Conservation (phyloP, 768 basidiomycete species). For the Leccinum subgranulosum region DNA sequence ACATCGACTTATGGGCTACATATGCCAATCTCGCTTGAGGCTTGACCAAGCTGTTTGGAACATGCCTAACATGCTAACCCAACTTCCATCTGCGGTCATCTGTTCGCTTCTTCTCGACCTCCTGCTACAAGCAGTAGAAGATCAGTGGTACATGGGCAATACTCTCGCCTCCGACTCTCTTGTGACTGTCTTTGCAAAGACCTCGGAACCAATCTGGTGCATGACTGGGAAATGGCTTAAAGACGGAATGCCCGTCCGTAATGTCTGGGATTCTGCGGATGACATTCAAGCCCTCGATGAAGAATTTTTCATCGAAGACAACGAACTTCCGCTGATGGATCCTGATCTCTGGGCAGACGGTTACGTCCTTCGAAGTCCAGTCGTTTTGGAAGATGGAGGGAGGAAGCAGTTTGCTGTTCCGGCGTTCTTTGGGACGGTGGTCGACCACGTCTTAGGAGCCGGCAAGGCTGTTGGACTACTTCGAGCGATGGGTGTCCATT, state of each 20-base stretch:
- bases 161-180: conserved; percentile 51
- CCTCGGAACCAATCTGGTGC: conserved; percentile 69
- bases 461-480: conserved; percentile 79
- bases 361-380: conserved; percentile 51
- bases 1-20: conserved; percentile 28
- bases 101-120: conserved; percentile 62
- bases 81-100: conserved; percentile 47
- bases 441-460: conserved; percentile 55
- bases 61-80: conserved; percentile 37
- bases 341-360: conserved; percentile 81
- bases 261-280: conserved; percentile 25
- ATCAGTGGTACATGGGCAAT: conserved; percentile 59
- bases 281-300: conserved; percentile 44
- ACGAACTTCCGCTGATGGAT: conserved; percentile 58
- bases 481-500: conserved; percentile 44
- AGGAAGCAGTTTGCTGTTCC: conserved; percentile 42
- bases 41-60: conserved; percentile 38
- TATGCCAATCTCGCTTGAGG: conserved; percentile 28
- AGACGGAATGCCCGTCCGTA: conserved; percentile 62
- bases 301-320: conserved; percentile 81
- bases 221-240: conserved; percentile 72
- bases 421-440: conserved; percentile 58
- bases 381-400: conserved; percentile 25
- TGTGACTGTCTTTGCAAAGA: conserved; percentile 57
- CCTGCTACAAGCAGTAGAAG: conserved; percentile 54